phyloP scores from a whole-genome alignment of 805 yeast species.

The Saccharomyces mikatae region DNA sequence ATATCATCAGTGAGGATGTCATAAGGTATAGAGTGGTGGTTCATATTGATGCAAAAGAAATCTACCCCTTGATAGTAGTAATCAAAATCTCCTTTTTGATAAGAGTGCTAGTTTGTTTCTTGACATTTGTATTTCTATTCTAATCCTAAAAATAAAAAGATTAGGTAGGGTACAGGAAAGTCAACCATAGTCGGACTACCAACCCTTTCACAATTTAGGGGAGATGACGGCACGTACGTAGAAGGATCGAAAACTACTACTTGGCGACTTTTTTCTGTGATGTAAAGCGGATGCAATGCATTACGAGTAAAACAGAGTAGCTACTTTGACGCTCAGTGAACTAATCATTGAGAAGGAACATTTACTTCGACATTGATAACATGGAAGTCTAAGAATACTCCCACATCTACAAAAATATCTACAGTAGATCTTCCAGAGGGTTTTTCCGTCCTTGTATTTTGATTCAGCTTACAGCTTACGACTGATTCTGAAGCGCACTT shows the following conservation, averaged over 20 bases:
- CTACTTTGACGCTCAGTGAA: background rate
- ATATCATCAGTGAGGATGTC: background rate
- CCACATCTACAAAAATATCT: background rate
- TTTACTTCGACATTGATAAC: background rate
- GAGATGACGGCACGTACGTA: background rate
- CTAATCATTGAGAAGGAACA: background rate
- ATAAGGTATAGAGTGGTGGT: background rate
- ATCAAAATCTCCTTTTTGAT: background rate
- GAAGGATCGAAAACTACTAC: background rate
- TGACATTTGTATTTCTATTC: background rate
- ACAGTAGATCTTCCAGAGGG: background rate
- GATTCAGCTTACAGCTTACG: background rate
- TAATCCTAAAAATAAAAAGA: background rate
- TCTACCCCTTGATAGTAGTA: background rate
- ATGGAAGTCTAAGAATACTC: background rate
- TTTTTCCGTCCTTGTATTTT: background rate
- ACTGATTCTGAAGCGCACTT: background rate
- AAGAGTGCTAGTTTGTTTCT: background rate
- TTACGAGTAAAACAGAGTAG: background rate
- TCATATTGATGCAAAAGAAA: background rate
- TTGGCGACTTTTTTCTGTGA: background rate
- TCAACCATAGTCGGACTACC: background rate
- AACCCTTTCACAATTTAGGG: background rate
- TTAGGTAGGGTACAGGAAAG: background rate
- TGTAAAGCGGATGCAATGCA: background rate